Evolutionary conservation across 1,139 yeast species (phyloP), one percentile per base, ranked within the genome.

Genomic region (Nadsonia commutata): DNA sequence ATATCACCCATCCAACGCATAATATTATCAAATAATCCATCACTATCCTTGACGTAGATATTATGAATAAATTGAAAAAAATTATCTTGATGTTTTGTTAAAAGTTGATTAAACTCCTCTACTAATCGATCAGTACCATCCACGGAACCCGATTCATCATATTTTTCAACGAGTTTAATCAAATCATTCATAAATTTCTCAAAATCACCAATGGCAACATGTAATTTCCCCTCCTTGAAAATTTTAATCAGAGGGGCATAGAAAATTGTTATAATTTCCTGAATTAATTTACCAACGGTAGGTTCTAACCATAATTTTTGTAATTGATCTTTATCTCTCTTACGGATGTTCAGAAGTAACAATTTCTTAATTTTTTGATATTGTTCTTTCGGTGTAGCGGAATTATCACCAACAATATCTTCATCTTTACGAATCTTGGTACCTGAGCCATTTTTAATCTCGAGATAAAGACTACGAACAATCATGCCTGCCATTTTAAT

Each of bases 221-320:
- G 84, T 49, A 88, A 71, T 48, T 80, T 77, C 21, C 95, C 85
- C 43, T 76, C 73, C 48, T 80, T 77, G 63, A 88, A 82, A 1
- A 88, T 69, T 38, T 70, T 71, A 49, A 86, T 82, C 56, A 88
- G 65, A 1, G 96, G 96, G 50, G 83, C 85, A 58, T 86, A 86
- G 52, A 88, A 81, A 45, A 85, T 70, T 0, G 86, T 73, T 38
- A 88, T 69, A 36, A 84, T 66, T 45, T 82, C 83, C 51, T 80
- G 80, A 45, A 86, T 65, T 38, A 88, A 66, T 40, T 68, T 69
- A 20, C 86, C 76, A 38, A 93, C 65, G 52, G 80, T 83, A 0
- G 90, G 86, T 53, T 86, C 95, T 44, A 77, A 77, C 93, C 95
- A 84, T 40, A 88, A 62, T 55, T 78, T 77, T 52, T 78, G 79